These are phyloP conservation scores for Rhodotorula sp. DNA, from an alignment of 1,284 basidiomycete species.

Conservation along the genomic window DNA sequence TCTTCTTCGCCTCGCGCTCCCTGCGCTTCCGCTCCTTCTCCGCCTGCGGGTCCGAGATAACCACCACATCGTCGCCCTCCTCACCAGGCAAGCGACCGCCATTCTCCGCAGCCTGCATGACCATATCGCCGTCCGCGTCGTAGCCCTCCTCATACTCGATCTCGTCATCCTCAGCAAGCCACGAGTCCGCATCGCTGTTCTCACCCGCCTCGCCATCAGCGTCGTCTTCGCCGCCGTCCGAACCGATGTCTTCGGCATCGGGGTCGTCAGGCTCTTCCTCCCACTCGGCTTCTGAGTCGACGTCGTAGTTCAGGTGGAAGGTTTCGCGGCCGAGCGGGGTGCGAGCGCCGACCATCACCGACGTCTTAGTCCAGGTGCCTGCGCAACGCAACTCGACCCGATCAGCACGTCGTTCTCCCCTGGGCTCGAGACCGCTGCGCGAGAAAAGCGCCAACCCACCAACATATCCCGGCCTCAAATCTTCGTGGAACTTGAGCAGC, in stretches of 20 bases:
- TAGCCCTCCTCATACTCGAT: slow-evolving; percentile 50
- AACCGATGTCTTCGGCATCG: slow-evolving; percentile 56
- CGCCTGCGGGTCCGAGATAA: slow-evolving; percentile 44
- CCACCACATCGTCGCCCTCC: slow-evolving; percentile 63
- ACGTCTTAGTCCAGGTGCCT: slow-evolving; percentile 73
- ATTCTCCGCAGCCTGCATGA: slow-evolving; percentile 51
- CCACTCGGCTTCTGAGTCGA: slow-evolving; percentile 84
- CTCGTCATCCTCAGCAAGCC: slow-evolving; percentile 59
- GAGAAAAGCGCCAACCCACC: slow-evolving; percentile 51
- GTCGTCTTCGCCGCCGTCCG: slow-evolving; percentile 38
- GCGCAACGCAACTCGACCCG: background rate
- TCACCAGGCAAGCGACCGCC: slow-evolving; percentile 19
- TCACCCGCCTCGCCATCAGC: slow-evolving; percentile 37
- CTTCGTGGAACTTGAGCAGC: slow-evolving; percentile 69
- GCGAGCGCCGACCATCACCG: slow-evolving; percentile 67
- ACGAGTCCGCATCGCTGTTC: slow-evolving; percentile 40
- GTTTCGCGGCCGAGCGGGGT: slow-evolving; percentile 68
- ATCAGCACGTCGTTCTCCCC: background rate
- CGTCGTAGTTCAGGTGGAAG: slow-evolving; percentile 69
- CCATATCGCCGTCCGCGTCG: slow-evolving; percentile 59
- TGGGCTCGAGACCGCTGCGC: background rate
- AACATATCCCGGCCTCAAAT: slow-evolving; percentile 76
- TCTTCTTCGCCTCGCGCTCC: slow-evolving; percentile 49
- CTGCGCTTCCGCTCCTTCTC: slow-evolving; percentile 52
- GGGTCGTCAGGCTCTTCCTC: slow-evolving; percentile 65